Conservation (phyloP, 2,329 filamentous ascomycete genomes). For the Penicillium polonicum region DNA sequence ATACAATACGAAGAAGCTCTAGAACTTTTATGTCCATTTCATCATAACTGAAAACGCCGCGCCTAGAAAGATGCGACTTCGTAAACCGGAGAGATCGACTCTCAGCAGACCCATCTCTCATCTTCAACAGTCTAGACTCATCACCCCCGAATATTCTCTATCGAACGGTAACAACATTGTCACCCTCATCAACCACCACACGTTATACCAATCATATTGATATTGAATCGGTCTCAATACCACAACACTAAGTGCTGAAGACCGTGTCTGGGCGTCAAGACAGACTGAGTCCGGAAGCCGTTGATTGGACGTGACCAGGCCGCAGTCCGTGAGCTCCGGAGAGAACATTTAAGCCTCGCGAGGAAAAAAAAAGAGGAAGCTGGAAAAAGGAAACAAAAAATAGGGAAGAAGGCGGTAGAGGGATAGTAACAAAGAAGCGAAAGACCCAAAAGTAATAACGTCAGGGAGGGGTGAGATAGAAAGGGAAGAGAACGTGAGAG, state of each 20-base stretch:
- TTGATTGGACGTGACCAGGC: constrained; percentile 4
- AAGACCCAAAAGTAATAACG: constrained; percentile 12
- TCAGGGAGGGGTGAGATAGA: constrained; percentile 17
- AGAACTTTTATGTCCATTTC: constrained; percentile 36
- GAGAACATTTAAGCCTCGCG: constrained; percentile 11
- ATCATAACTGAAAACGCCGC: constrained; percentile 34
- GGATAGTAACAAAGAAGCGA: constrained; percentile 9
- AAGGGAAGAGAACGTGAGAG: constrained; percentile 20
- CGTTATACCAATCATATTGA: constrained; percentile 1
- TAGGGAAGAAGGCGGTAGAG: constrained; percentile 10
- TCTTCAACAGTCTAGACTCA: constrained; percentile 13
- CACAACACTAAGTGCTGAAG: background rate
- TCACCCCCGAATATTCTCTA: constrained; percentile 7
- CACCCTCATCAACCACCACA: background rate
- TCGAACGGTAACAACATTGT: background rate
- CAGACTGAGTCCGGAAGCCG: background rate
- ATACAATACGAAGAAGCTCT: constrained; percentile 15
- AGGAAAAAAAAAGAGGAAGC: constrained; percentile 17
- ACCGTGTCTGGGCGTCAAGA: background rate
- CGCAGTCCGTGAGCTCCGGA: constrained; percentile 4
- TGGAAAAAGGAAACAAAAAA: constrained; percentile 18
- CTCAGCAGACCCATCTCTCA: constrained; percentile 8
- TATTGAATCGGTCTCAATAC: background rate
- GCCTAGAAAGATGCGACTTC: constrained; percentile 29
- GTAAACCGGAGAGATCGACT: constrained; percentile 21